These are phyloP conservation scores for Fusarium dlaminii DNA, from an alignment of 2,329 filamentous ascomycete genomes.

Conservation along the genomic window DNA sequence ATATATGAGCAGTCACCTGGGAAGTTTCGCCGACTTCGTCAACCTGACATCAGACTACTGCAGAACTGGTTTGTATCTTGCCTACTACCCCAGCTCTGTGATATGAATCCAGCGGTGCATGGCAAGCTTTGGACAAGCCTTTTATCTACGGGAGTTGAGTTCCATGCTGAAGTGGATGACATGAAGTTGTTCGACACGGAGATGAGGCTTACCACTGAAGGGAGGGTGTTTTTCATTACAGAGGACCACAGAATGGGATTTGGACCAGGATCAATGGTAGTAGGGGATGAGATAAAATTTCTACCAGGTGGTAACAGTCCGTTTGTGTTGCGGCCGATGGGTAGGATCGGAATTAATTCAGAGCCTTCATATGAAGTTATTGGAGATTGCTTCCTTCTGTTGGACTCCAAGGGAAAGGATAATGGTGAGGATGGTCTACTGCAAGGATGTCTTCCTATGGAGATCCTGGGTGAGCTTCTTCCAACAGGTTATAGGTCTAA, in stretches of 20 bases:
- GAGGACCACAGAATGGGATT: not conserved
- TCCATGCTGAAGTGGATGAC: not conserved
- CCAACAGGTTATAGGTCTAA: not conserved
- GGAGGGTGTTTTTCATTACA: not conserved
- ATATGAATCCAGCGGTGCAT: not conserved
- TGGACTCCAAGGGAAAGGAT: not conserved
- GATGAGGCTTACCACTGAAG: not conserved
- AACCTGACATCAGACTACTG: not conserved
- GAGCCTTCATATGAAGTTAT: not conserved
- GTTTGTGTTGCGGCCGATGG: not conserved
- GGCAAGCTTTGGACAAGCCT: not conserved
- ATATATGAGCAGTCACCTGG: not conserved
- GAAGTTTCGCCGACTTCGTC: not conserved
- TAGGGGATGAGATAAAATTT: not conserved
- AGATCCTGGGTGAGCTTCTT: not conserved
- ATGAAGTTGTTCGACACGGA: not conserved
- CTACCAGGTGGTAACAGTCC: not conserved
- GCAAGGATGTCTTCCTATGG: not conserved
- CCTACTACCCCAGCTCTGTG: not conserved
- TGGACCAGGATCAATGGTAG: not conserved
- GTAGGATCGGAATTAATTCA: not conserved
- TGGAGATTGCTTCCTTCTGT: not conserved
- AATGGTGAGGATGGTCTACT: not conserved
- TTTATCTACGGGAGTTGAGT: rapidly evolving
- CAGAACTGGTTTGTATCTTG: not conserved